Conservation (phyloP, 352 stramenopile genomes). For the Pythium aphanidermatum region DNA sequence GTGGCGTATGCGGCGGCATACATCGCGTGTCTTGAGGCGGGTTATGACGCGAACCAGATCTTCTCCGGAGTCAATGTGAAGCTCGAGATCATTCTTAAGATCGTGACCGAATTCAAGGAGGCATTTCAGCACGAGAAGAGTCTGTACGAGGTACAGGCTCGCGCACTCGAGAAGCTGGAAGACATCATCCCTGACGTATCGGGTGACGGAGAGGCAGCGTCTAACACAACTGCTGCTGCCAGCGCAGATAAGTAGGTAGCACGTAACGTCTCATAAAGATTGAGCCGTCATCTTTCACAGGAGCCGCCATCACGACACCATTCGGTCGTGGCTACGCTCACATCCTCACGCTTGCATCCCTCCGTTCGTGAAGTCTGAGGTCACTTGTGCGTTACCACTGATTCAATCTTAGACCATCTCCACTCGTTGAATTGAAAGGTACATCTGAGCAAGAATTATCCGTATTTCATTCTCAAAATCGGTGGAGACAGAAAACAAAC, state of each 20-base stretch:
- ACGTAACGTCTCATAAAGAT: too few species aligned
- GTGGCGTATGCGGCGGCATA: constrained; percentile 79
- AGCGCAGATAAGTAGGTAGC: not conserved
- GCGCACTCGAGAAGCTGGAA: constrained; percentile 70
- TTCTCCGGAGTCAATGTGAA: constrained; percentile 81
- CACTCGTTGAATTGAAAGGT: too few species aligned
- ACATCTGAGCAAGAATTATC: too few species aligned
- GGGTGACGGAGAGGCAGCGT: constrained; percentile 23
- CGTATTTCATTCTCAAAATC: too few species aligned
- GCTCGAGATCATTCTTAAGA: constrained; percentile 70
- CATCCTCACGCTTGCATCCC: too few species aligned
- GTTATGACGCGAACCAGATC: constrained; percentile 71
- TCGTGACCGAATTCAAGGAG: constrained; percentile 69
- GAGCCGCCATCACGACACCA: too few species aligned
- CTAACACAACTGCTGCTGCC: not conserved
- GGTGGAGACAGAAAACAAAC: too few species aligned
- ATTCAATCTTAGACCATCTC: too few species aligned
- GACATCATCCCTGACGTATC: constrained; percentile 67
- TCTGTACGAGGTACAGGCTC: constrained; percentile 51
- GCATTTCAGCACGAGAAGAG: constrained; percentile 73
- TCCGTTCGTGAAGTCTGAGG: too few species aligned
- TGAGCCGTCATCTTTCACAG: too few species aligned
- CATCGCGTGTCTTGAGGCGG: constrained; percentile 69
- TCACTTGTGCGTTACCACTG: too few species aligned
- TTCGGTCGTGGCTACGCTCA: too few species aligned